Base-by-base conservation (phyloP, 768 basidiomycete species). In the Boletus patriciae region DNA sequence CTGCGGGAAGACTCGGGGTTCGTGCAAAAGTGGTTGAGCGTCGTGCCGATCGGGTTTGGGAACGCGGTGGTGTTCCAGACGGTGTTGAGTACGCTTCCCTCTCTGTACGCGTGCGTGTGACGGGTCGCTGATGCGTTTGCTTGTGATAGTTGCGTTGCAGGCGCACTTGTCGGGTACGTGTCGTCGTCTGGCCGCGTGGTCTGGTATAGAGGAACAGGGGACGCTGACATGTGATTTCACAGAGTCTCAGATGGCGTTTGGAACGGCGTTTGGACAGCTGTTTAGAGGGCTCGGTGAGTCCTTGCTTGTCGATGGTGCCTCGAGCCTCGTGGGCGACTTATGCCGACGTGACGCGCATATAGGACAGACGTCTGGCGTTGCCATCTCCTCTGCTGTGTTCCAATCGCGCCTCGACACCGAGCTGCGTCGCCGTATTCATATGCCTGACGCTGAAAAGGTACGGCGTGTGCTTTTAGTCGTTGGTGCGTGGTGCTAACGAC, bases 351-450 rank as follows among this genome's bases (percentile, higher is more conserved):
- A 11, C 4, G 9, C 2, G 10, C 3, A 13, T 9, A 9, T 16
- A 67, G 65, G 65, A 5, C 66, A 66, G 51, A 61, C 60, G 0
- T 67, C 65, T 0, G 65, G 65, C 5, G 65, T 66, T 1, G 59
- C 65, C 16, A 38, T 66, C 34, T 44, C 62, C 19, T 67, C 65
- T 5, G 59, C 65, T n/a, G 62, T 66, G 15, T 66, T 66, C 29
- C 65, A 66, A 46, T 50, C 15, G 13, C 58, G 62, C 4, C 62
- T 66, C 5, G 54, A 59, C 15, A 18, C 37, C 0, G 65, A 66
- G 21, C 55, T 66, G 0, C 65, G 18, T 37, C 21, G 2, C 6
- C 62, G 65, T 13, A 64, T 66, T 2, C 57, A 67, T 23, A 15
- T 25, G 0, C 53, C 65, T 4, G 36, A 34, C 9, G 57, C 65